Evolutionary conservation across 768 basidiomycete species (phyloP).

Genomic region (Leccinum subtestaceum): DNA sequence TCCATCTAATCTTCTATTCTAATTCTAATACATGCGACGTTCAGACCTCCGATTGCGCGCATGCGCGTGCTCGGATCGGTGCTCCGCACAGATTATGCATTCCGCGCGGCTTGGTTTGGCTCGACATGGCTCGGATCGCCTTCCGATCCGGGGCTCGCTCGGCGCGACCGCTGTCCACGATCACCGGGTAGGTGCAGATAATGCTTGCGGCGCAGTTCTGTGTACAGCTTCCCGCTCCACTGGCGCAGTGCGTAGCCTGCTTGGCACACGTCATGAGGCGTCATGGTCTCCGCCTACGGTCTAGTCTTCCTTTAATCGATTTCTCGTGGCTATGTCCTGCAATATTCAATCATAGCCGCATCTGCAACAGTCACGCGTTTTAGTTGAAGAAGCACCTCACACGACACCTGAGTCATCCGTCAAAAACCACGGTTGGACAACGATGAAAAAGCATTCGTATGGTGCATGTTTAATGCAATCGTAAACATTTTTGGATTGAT

Average conservation of each 20-base stretch:
- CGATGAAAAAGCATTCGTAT: too few relatives aligned
- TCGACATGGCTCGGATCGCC: neutral
- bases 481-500: conserved; percentile 11
- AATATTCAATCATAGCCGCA: neutral
- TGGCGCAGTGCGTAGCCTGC: neutral
- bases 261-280: neutral
- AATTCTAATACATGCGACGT: neutral
- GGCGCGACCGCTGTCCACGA: neutral
- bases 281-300: neutral
- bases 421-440: neutral
- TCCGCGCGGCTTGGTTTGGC: neutral
- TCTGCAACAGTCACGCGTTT: neutral
- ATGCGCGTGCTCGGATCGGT: neutral
- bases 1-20: neutral
- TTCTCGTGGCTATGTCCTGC: neutral
- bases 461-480: neutral
- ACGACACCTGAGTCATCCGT: neutral
- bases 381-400: neutral
- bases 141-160: neutral
- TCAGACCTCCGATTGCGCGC: neutral
- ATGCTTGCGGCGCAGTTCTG: neutral
- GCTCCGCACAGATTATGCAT: neutral
- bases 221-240: neutral
- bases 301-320: neutral
- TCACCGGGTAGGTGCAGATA: neutral